Percentiles rank a stretch among this genome's conserved stretches.
Conservation (phyloP, 352 stramenopile species). For the Phytophthora litchii region DNA sequence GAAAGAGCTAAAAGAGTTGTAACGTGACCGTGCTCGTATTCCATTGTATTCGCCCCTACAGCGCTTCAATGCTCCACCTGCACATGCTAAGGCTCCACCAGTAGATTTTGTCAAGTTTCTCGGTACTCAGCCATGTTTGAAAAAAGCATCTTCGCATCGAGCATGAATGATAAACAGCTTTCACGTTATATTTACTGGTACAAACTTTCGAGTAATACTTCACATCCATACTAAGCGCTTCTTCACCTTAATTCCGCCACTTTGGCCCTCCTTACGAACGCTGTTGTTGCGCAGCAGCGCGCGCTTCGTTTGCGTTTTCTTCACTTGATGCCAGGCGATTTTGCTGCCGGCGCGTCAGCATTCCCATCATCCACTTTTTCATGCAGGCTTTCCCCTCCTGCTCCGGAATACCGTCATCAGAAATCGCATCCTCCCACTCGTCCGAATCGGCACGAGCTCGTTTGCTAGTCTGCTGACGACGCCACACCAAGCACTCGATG, state of each 20-base stretch:
- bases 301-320: slow-evolving; percentile 32
- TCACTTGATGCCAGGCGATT: slow-evolving; percentile 40
- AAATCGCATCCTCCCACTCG: slow-evolving; percentile 25
- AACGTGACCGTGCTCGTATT: slow-evolving; percentile 10
- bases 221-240: slow-evolving; percentile 24
- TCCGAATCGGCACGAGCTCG: slow-evolving; percentile 19
- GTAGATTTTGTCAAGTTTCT: slow-evolving; percentile 19
- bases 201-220: slow-evolving; percentile 24
- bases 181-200: slow-evolving; percentile 25
- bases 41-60: slow-evolving; percentile 7
- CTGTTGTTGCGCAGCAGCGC: slow-evolving; percentile 9
- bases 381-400: slow-evolving; percentile 11
- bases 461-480: slow-evolving; percentile 21
- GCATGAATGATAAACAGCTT: slow-evolving; percentile 3
- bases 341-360: slow-evolving; percentile 40
- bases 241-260: slow-evolving; percentile 8
- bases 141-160: not conserved
- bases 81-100: slow-evolving; percentile 4
- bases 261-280: slow-evolving; percentile 3
- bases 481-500: slow-evolving; percentile 36
- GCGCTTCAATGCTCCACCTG: slow-evolving; percentile 1
- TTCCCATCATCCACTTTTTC: slow-evolving; percentile 40
- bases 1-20: slow-evolving; percentile 37
- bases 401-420: slow-evolving; percentile 14
- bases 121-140: not conserved